A percentile compares a stretch with the other conserved stretches of the same genome.
Evolutionary conservation across 2,329 filamentous ascomycete species (phyloP).

Genomic region (Capronia epimyces): DNA sequence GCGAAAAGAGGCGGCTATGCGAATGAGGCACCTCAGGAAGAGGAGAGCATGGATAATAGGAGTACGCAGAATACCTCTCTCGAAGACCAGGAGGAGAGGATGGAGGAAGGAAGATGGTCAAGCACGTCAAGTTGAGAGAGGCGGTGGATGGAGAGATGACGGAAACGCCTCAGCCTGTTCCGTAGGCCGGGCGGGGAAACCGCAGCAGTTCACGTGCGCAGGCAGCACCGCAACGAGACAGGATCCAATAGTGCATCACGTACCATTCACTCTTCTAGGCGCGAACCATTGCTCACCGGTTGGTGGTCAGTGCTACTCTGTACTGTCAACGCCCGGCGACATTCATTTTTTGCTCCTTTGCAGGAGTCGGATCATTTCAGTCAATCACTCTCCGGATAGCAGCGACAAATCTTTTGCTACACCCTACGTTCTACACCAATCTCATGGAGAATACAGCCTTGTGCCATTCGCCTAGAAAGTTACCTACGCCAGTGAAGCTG

Average conservation of each 20-base stretch:
- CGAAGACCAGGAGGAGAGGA: not conserved
- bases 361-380: not conserved
- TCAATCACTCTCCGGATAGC: no score
- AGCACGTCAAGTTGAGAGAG: conserved; percentile 1
- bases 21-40: conserved; percentile 10
- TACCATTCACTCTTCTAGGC: not conserved
- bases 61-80: conserved; percentile 4
- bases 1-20: conserved; percentile 7
- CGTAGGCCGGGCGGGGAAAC: conserved; percentile 10
- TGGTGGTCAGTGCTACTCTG: not conserved
- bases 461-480: not conserved
- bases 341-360: not conserved
- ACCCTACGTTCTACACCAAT: not conserved
- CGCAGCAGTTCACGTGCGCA: conserved; percentile 3
- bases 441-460: conserved; percentile 1
- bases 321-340: not conserved
- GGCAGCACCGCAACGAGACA: not conserved
- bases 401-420: no score
- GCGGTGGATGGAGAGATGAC: conserved; percentile 14
- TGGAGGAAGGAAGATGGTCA: conserved; percentile 3
- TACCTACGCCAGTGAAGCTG: not conserved
- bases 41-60: conserved; percentile 8
- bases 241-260: not conserved
- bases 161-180: conserved; percentile 12
- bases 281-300: not conserved